Conservation (phyloP, 2,329 filamentous ascomycete species). For the Claviceps purpurea region DNA sequence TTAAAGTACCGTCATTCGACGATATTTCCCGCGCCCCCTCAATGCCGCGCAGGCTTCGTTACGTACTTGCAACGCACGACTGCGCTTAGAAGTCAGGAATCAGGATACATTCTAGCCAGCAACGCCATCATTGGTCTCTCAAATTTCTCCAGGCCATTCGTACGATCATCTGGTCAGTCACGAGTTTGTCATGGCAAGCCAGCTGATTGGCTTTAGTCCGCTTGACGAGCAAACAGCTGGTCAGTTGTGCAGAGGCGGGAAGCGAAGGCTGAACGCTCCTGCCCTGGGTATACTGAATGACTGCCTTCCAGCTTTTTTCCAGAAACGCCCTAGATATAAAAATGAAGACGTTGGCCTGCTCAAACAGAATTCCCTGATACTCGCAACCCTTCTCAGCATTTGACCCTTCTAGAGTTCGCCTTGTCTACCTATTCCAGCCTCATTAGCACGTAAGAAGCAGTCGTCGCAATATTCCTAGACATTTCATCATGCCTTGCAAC, state of each 20-base stretch:
- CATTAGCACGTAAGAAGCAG: neutral
- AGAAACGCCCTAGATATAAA: neutral
- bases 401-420: neutral
- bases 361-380: neutral
- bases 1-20: too few relatives aligned
- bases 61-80: neutral
- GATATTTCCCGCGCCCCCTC: neutral
- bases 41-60: neutral
- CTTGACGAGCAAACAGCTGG: neutral
- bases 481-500: conserved; percentile 10
- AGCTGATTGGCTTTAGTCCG: neutral
- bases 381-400: neutral
- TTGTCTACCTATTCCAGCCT: neutral
- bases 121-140: neutral
- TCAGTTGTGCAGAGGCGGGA: neutral
- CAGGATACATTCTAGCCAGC: neutral
- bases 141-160: neutral
- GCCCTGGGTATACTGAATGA: neutral
- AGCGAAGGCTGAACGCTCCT: neutral
- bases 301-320: neutral
- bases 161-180: neutral
- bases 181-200: neutral
- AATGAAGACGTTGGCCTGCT: neutral
- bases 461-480: neutral
- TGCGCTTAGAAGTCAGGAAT: neutral